These are phyloP conservation scores for Phytopythium helicoides DNA, from an alignment of 352 stramenopile species.

Conservation along the genomic window DNA sequence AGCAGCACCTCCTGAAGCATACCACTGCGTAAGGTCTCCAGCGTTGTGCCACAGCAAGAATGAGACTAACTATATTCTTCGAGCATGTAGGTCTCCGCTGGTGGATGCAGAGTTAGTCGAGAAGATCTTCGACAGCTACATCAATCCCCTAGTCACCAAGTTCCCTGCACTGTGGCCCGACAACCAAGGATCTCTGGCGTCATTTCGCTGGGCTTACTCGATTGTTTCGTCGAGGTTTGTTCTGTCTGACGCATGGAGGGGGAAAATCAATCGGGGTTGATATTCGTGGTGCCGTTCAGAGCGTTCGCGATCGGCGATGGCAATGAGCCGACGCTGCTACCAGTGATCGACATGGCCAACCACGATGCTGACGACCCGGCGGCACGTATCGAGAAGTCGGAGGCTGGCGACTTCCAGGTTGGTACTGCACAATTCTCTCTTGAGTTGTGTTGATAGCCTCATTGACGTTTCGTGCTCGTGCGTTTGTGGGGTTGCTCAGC, in stretches of 20 bases:
- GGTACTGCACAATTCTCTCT: constrained; percentile 5
- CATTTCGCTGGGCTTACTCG: constrained; percentile 65
- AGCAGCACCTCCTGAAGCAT: constrained; percentile 32
- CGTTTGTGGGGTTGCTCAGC: constrained; percentile 14
- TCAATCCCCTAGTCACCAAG: constrained; percentile 22
- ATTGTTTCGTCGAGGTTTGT: constrained; percentile 64
- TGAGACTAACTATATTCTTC: constrained; percentile 1
- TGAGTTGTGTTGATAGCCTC: background rate
- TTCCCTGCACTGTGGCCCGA: constrained; percentile 42
- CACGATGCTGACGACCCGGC: constrained; percentile 38
- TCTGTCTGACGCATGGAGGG: background rate
- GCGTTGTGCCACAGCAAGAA: no score
- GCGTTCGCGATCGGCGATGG: constrained; percentile 37
- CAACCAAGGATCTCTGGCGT: constrained; percentile 28
- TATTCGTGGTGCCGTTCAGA: constrained; percentile 11
- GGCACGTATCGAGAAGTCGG: constrained; percentile 46
- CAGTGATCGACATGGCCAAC: constrained; percentile 82
- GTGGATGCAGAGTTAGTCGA: constrained; percentile 56
- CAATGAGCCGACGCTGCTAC: constrained; percentile 56
- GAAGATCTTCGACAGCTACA: constrained; percentile 42
- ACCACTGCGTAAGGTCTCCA: constrained; percentile 42
- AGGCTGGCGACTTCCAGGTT: constrained; percentile 48
- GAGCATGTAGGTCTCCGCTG: constrained; percentile 30
- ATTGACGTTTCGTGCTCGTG: background rate
- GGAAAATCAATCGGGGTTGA: no score